Evolutionary conservation across 2,329 filamentous ascomycete species (phyloP).

Genomic region (Harringtonia lauricola): DNA sequence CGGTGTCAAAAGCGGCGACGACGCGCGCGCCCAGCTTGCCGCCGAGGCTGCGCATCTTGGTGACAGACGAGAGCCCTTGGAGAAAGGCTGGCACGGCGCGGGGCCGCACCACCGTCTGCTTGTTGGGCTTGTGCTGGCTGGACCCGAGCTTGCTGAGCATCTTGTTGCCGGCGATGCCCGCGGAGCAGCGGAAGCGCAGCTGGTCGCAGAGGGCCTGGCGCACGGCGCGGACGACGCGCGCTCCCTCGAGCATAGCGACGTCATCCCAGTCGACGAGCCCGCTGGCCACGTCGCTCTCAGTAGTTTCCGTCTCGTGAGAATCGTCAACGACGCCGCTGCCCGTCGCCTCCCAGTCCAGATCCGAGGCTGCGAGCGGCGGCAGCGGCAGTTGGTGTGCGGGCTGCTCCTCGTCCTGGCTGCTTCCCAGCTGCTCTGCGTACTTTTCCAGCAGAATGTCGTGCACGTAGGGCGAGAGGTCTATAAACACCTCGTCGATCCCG

Average conservation of each 20-base stretch:
- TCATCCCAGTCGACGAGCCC: slow-evolving; percentile 95
- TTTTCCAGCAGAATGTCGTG: slow-evolving; percentile 61
- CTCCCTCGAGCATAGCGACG: slow-evolving; percentile 73
- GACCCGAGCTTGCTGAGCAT: slow-evolving; percentile 89
- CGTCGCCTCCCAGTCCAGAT: slow-evolving; percentile 10
- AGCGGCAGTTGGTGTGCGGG: slow-evolving; percentile 41
- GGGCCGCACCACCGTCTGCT: slow-evolving; percentile 87
- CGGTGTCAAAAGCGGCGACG: slow-evolving; percentile 68
- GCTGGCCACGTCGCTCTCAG: slow-evolving; percentile 36
- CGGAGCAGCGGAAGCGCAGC: slow-evolving; percentile 84
- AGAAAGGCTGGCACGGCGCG: slow-evolving; percentile 73
- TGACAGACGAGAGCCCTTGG: slow-evolving; percentile 80
- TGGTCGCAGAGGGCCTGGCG: slow-evolving; percentile 56
- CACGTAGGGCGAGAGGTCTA: slow-evolving; percentile 80
- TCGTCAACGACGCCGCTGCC: slow-evolving; percentile 9
- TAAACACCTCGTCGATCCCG: slow-evolving; percentile 88
- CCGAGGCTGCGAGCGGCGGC: slow-evolving; percentile 30
- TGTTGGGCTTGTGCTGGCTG: slow-evolving; percentile 83
- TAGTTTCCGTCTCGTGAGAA: neutral
- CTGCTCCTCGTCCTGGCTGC: slow-evolving; percentile 45
- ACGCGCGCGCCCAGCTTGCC: slow-evolving; percentile 89
- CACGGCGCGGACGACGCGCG: slow-evolving; percentile 75
- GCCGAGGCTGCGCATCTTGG: slow-evolving; percentile 88
- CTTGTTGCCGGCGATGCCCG: slow-evolving; percentile 82
- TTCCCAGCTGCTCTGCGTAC: slow-evolving; percentile 57